A percentile compares a stretch with the other conserved stretches of the same genome.
Conservation (phyloP, 2,329 filamentous ascomycete species). For the Microascus cirrosus region DNA sequence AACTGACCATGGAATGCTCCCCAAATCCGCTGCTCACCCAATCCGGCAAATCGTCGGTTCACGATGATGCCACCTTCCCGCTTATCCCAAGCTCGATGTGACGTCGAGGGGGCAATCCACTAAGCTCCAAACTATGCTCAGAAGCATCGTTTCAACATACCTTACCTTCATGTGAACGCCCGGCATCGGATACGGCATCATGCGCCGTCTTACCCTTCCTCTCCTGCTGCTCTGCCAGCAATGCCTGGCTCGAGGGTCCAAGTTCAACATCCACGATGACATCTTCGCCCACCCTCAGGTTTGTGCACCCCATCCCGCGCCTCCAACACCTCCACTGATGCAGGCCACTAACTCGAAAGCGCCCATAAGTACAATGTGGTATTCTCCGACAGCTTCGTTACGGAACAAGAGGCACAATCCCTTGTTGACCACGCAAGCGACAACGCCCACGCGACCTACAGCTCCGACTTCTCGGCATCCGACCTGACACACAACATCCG, state of each 20-base stretch:
- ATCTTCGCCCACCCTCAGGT: slow-evolving; percentile 80
- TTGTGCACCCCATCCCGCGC: slow-evolving; percentile 14
- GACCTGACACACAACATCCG: slow-evolving; percentile 1
- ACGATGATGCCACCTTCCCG: slow-evolving; percentile 19
- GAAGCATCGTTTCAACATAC: slow-evolving; percentile 6
- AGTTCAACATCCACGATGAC: slow-evolving; percentile 83
- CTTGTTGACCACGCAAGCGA: slow-evolving; percentile 18
- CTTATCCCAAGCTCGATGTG: not conserved
- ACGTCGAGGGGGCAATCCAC: not conserved
- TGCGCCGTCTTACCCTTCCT: slow-evolving; percentile 37
- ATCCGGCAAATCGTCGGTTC: slow-evolving; percentile 13
- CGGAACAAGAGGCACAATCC: slow-evolving; percentile 55
- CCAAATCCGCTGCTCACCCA: not conserved
- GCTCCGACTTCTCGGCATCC: slow-evolving; percentile 10
- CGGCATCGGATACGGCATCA: slow-evolving; percentile 17
- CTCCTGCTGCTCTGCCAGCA: slow-evolving; percentile 33
- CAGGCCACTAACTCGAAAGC: slow-evolving; percentile 1
- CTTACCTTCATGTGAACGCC: slow-evolving; percentile 11
- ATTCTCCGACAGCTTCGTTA: slow-evolving; percentile 62
- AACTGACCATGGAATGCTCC: not conserved
- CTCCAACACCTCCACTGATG: not conserved
- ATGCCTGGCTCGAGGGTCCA: slow-evolving; percentile 34
- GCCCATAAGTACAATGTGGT: slow-evolving; percentile 68
- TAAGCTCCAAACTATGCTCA: not conserved
- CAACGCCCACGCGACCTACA: slow-evolving; percentile 10